Evolutionary conservation across 441 rosid species (phyloP), one percentile per base, ranked within the genome.

Genomic region (Pelargonium hybrid): DNA sequence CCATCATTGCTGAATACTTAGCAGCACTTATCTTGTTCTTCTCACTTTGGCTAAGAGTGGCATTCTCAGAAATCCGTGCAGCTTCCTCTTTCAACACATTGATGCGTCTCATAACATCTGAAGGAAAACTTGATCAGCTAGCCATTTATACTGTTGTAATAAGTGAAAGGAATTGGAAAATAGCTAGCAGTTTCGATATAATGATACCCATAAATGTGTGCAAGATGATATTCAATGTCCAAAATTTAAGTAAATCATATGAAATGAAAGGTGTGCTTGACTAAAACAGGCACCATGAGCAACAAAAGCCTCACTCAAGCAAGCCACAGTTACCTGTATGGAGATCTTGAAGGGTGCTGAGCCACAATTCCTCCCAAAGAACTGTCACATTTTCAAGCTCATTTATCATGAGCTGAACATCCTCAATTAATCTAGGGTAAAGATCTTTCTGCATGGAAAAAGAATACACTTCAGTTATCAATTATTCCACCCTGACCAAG

Each of bases 361-460:
- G 92, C 97, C 99, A 94, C 50, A 94, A 85, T 79, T 94, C 99
- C 85, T 94, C 99, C 99, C 99, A 94, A 65, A 94, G 96, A 78
- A 94, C 97, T 73, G 99, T 91, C 69, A 90, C 88, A 79, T 92
- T 94, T 71, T 85, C 95, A 70, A 94, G 97, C 76, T 91, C 97
- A 79, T 84, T 87, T 77, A 94, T 88, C 97, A 94, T 86, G 74
- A 94, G 96, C 79, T 90, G 97, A 78, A 94, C 99, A 82, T 90
- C 97, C 81, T 91, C 92, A 81, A 94, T 81, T 79, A 94, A 81
- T 84, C 90, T 88, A 56, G 97, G 98, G 79, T 91, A 93, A 67
- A 85, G 86, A 70, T 87, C 90, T 69, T 78, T 84, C 98, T 94
- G 97, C 87, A 88, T 21, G 75, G 62, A 52, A 75, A 61, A 76